Percentiles rank a stretch among this genome's conserved stretches.
These are phyloP conservation scores for Voacanga thouarsii DNA, from an alignment of 257 asterid species.

Conservation along the genomic window DNA sequence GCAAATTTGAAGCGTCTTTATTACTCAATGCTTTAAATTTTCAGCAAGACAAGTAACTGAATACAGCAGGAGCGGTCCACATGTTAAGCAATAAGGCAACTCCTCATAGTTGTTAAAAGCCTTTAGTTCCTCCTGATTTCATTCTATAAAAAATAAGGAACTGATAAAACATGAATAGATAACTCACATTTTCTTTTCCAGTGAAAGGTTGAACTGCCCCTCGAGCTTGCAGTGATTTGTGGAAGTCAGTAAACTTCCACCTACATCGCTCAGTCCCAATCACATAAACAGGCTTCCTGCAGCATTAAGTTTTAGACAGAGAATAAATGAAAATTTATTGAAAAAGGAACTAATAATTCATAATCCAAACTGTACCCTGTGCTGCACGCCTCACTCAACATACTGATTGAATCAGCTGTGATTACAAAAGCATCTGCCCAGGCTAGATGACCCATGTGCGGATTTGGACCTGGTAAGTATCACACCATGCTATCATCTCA, in stretches of 20 bases:
- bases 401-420: constrained; percentile 91
- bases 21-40: not conserved
- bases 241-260: constrained; percentile 77
- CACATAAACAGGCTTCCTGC: constrained; percentile 94
- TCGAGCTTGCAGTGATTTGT: constrained; percentile 44
- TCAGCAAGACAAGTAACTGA: not conserved
- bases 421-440: constrained; percentile 81
- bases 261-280: constrained; percentile 76
- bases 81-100: not conserved
- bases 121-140: not conserved
- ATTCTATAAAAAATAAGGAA: not conserved
- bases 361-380: constrained; percentile 56
- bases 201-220: constrained; percentile 69
- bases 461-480: constrained; percentile 63
- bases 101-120: not conserved
- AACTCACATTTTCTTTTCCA: constrained; percentile 66
- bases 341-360: not conserved
- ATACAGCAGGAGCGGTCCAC: not conserved
- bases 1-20: not conserved
- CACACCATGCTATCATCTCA: constrained; percentile 12
- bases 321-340: not conserved
- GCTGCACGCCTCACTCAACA: constrained; percentile 97
- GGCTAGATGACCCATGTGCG: constrained; percentile 93
- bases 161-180: not conserved
- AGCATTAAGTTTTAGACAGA: constrained; percentile 24